These are phyloP conservation scores for Tolypocladium inflatum DNA, from an alignment of 2,329 filamentous ascomycete genomes.

Conservation along the genomic window DNA sequence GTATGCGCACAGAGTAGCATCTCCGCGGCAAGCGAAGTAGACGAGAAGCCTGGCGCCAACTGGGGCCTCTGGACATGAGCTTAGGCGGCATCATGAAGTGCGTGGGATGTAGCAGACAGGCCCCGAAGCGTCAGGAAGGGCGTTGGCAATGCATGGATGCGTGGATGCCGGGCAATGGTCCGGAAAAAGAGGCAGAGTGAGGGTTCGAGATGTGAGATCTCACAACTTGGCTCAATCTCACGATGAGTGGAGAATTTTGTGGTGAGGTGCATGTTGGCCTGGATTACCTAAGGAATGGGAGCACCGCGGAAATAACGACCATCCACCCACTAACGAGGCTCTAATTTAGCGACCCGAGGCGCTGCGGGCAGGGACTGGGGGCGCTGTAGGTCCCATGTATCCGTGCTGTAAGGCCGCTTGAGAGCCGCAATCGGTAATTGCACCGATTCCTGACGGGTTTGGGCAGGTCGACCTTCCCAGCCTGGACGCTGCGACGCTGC, in stretches of 20 bases:
- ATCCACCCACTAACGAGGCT: not conserved
- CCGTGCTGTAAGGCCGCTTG: not conserved
- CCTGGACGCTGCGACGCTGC: not conserved
- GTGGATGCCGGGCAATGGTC: not conserved
- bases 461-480: not conserved
- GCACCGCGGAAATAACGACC: not conserved
- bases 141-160: not conserved
- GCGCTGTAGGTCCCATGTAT: not conserved
- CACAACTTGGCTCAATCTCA: not conserved
- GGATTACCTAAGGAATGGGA: not conserved
- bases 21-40: conserved; percentile 8
- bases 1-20: conserved; percentile 23
- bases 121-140: not conserved
- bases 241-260: not conserved
- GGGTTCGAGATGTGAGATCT: not conserved
- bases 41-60: not conserved
- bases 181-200: not conserved
- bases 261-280: not conserved
- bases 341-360: not conserved
- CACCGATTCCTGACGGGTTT: not conserved
- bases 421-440: not conserved
- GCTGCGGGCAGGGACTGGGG: not conserved
- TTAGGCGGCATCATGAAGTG: not conserved
- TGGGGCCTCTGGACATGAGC: not conserved
- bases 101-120: not conserved